A percentile compares a stretch with the other conserved stretches of the same genome.
Evolutionary conservation across 805 yeast genomes (phyloP).

Genomic region (Pichia paraexigua): DNA sequence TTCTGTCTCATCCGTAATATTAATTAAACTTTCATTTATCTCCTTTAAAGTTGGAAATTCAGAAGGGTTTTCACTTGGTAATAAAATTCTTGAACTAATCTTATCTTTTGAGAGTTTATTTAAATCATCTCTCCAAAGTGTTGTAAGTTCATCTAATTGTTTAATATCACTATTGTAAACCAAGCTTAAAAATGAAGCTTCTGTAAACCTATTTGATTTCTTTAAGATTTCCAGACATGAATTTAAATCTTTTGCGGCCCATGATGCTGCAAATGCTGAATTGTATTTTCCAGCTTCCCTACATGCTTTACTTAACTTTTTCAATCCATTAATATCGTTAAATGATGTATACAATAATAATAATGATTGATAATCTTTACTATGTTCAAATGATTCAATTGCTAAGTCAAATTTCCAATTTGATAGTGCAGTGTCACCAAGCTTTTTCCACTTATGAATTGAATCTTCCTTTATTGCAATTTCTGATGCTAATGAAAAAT

Average conservation of each 20-base stretch:
- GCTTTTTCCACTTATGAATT: constrained; percentile 78
- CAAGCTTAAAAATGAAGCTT: constrained; percentile 73
- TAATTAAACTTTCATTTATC: constrained; percentile 22
- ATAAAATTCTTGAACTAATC: constrained; percentile 54
- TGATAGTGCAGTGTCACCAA: constrained; percentile 79
- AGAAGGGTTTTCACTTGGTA: constrained; percentile 31
- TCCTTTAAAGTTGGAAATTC: constrained; percentile 36
- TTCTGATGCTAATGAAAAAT: constrained; percentile 63
- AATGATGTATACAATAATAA: constrained; percentile 76
- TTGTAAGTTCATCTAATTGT: constrained; percentile 37
- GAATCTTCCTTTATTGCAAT: constrained; percentile 47
- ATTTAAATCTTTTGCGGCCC: constrained; percentile 71
- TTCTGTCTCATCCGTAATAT: constrained; percentile 7
- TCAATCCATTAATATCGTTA: constrained; percentile 56
- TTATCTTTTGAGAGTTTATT: constrained; percentile 27
- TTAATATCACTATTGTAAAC: constrained; percentile 52
- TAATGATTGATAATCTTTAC: constrained; percentile 75
- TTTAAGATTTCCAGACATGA: constrained; percentile 59
- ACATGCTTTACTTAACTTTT: constrained; percentile 58
- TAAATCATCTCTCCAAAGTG: constrained; percentile 62
- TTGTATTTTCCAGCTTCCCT: constrained; percentile 73
- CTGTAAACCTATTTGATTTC: constrained; percentile 64
- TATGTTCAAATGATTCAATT: constrained; percentile 65
- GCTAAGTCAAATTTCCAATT: constrained; percentile 80
- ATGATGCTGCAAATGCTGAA: constrained; percentile 83